phyloP scores from a whole-genome alignment of 805 yeast species.

The Hemisphaericaspora nanyangensis region DNA sequence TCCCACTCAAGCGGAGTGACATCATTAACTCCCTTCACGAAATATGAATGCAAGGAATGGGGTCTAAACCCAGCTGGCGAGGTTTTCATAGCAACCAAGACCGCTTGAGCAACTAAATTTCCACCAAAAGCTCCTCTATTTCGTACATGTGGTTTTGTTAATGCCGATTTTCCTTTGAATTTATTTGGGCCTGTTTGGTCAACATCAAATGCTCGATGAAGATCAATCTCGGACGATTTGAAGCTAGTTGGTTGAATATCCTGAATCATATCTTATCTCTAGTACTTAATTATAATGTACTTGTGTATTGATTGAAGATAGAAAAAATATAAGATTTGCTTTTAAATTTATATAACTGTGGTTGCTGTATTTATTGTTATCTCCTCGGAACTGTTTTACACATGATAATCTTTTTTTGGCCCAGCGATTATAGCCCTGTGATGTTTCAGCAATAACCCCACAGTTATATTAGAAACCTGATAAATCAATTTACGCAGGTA shows the following conservation, averaged over 20 bases:
- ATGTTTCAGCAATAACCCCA: too few relatives aligned
- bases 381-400: too few relatives aligned
- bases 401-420: too few relatives aligned
- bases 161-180: conserved; percentile 22
- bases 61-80: conserved; percentile 28
- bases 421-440: too few relatives aligned
- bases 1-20: conserved; percentile 22
- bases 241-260: not conserved
- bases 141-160: conserved; percentile 25
- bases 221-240: conserved; percentile 2
- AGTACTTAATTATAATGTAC: not conserved
- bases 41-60: conserved; percentile 32
- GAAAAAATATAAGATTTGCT: too few relatives aligned
- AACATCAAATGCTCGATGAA: conserved; percentile 14
- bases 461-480: too few relatives aligned
- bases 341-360: too few relatives aligned
- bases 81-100: conserved; percentile 35
- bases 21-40: conserved; percentile 20
- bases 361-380: too few relatives aligned
- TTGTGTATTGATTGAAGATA: too few relatives aligned
- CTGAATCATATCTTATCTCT: not conserved
- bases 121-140: conserved; percentile 42
- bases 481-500: too few relatives aligned
- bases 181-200: conserved; percentile 10
- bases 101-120: conserved; percentile 35